Evolutionary conservation across 345 rosid genomes (phyloP), one percentile per base, ranked within the genome.

Genomic region (Ailanthus altissimus): DNA sequence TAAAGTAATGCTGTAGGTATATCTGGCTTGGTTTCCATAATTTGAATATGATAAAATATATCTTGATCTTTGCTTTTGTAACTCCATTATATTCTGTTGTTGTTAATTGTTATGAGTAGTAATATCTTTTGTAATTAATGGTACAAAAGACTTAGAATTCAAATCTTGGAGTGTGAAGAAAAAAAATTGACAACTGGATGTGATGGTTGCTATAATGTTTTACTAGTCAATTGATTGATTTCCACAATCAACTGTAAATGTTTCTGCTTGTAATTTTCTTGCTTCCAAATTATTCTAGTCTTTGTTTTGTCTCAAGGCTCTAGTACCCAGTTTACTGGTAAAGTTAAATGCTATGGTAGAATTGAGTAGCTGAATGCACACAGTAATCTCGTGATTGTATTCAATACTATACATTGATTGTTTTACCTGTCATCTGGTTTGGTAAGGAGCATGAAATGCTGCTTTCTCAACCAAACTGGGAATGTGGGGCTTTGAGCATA

Each of bases 371-470:
- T 11, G 7, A 20, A 3, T 6, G 47, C n/a, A 54, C 58, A 42
- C 74, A 71, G 38, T 15, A 14, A 38, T 65, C 77, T 47, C 66
- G 81, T 75, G 79, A 81, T 40, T 60, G 6, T 51, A 40, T 36
- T 46, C 46, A 59, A 6, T 13, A 45, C 5, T 61, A 42, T 3
- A 1, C 3, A n/a, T 42, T 45, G 26, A 54, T 20, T 6, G 49
- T 45, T 26, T 20, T 63, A 74, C 62, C 46, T 61, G 51, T 6
- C 50, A 47, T 63, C 20, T 38, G 38, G 38, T 32, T 1, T 3
- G 65, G 68, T 69, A 45, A 23, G 63, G 81, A 61, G 62, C 78
- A 50, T 53, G 77, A 56, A 68, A 70, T 53, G 71, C 15, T 36
- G 45, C 74, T 59, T 73, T 73, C 36, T n/a, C 1, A 60, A 15